A percentile compares a stretch with the other conserved stretches of the same genome.
These are phyloP conservation scores for Cynanchum wilfordii DNA, from an alignment of 257 asterid species.

Conservation along the genomic window DNA sequence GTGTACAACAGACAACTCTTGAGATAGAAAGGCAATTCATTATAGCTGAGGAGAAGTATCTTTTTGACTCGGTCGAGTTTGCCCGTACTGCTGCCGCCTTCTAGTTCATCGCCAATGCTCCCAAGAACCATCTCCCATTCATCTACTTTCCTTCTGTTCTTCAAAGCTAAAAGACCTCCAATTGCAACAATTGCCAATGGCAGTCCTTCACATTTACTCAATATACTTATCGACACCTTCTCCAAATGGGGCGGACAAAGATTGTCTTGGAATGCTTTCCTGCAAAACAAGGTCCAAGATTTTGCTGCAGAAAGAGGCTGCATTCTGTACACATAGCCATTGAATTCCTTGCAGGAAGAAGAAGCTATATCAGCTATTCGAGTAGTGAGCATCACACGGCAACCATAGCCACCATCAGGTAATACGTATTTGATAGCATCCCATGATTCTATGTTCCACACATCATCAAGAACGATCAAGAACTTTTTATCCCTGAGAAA, in stretches of 20 bases:
- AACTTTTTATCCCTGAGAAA: not conserved
- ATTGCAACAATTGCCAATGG: not conserved
- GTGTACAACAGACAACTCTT: not conserved
- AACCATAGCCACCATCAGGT: not conserved
- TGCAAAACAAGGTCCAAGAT: slow-evolving; percentile 1
- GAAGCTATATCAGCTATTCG: not conserved
- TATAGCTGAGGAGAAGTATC: not conserved
- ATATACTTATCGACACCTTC: not conserved
- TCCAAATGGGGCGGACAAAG: not conserved
- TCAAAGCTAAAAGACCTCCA: not conserved
- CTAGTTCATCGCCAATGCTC: not conserved
- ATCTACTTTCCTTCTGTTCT: not conserved
- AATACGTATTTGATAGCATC: not conserved
- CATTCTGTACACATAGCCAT: not conserved
- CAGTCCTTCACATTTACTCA: not conserved
- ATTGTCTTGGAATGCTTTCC: not conserved
- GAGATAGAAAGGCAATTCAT: not conserved
- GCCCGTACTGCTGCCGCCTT: not conserved
- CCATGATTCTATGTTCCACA: not conserved
- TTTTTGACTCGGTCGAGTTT: not conserved
- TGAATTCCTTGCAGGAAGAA: not conserved
- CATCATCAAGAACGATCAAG: slow-evolving; percentile 3
- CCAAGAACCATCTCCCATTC: not conserved
- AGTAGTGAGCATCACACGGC: not conserved
- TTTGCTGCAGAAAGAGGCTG: not conserved